Evolutionary conservation across 257 asterid genomes (phyloP).

Genomic region (Fraxinus quadrangulata): DNA sequence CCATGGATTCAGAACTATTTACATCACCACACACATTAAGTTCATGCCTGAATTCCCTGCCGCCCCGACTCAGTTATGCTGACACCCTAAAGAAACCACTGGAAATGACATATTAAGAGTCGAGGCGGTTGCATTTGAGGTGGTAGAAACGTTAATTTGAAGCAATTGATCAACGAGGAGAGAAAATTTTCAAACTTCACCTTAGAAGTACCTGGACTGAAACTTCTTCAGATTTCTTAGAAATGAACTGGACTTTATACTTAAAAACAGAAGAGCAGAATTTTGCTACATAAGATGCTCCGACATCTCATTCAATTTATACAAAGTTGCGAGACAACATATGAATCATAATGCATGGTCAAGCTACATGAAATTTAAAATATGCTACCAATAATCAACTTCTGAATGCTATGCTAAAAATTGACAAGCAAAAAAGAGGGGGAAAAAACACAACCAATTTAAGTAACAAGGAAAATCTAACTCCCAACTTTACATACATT

Average conservation of each 20-base stretch:
- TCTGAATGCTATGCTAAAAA: constrained; percentile 13
- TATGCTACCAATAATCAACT: constrained; percentile 25
- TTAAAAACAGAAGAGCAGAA: neutral
- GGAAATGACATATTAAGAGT: no score
- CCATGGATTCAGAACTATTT: neutral
- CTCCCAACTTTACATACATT: neutral
- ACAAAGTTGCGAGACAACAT: constrained; percentile 6
- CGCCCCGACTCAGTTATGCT: neutral
- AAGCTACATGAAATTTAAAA: constrained; percentile 15
- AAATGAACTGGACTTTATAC: neutral
- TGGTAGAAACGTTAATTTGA: neutral
- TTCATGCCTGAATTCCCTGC: neutral
- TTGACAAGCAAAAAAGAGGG: constrained; percentile 4
- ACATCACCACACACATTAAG: neutral
- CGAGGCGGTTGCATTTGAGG: no score
- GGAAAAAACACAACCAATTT: neutral
- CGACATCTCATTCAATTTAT: constrained; percentile 15
- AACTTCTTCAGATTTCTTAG: neutral
- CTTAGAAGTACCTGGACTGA: neutral
- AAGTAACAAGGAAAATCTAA: neutral
- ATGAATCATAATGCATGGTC: constrained; percentile 25
- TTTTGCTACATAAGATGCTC: neutral
- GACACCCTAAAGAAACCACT: neutral
- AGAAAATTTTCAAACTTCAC: neutral
- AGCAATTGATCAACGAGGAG: neutral